Evolutionary conservation across 2,329 filamentous ascomycete species (phyloP), one percentile per base, ranked within the genome.

Genomic region (Exophiala viscosa): DNA sequence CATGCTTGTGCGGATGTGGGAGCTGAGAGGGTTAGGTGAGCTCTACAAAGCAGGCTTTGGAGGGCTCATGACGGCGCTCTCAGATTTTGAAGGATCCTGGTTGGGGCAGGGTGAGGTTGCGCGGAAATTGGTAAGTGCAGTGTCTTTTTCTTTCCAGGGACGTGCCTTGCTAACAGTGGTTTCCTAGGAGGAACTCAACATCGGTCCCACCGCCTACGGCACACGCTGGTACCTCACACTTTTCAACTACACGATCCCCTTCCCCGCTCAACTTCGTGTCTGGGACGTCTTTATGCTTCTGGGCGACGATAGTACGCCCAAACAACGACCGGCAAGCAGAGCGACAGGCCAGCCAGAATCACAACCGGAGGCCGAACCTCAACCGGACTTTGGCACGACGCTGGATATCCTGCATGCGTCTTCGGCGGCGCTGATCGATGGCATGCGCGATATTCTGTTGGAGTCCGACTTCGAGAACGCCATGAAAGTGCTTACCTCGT

Each of bases 241-340:
- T 7, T 99, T 99, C 79, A 97, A 97, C 71, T 87, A 97, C 65
- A 95, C 90, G 13, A 88, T 99, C 46, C 93, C 93, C 0, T 99
- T 97, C 64, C 81, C 89, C 0, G 91, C 92, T 3, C 93, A 97
- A 70, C 83, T 99, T 33, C 87, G 93, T 44, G 87, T 99, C 13
- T 99, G 93, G 93, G 93, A 99, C 66, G 88, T 96, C 1, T 97
- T 97, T 71, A 90, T 99, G 81, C 82, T 99, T 11, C 81, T 97
- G 10, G 93, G 92, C 42, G 89, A 92, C 62, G 78, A 80, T 8
- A 49, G 39, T 6, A 35, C 38, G 5, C 18, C 33, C 5, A 20
- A n/a, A n/a, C n/a, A n/a, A n/a, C n/a, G n/a, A n/a, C n/a, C n/a
- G n/a, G n/a, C n/a, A n/a, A n/a, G n/a, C n/a, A n/a, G n/a, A n/a